These are phyloP conservation scores for Dactylonectria estremocensis DNA, from an alignment of 2,329 filamentous ascomycete species.

Conservation along the genomic window DNA sequence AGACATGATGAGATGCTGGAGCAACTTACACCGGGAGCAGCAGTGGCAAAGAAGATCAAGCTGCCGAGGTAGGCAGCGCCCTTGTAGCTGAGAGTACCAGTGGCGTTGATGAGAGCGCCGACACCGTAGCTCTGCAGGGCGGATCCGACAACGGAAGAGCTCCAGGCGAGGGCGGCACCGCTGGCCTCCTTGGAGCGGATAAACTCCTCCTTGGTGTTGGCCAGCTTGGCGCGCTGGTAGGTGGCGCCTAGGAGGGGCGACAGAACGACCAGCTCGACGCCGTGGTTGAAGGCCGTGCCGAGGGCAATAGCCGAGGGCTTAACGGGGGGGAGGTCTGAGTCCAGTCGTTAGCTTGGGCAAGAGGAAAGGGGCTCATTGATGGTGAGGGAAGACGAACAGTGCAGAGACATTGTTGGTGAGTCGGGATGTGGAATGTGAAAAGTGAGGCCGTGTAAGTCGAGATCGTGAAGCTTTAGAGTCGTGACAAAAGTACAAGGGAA, in stretches of 20 bases:
- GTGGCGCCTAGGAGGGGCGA: constrained; percentile 93
- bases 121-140: constrained; percentile 92
- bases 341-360: constrained; percentile 9
- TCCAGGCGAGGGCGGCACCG: constrained; percentile 89
- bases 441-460: constrained; percentile 17
- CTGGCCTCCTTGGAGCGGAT: constrained; percentile 92
- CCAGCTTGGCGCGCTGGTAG: constrained; percentile 91
- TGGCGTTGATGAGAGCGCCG: constrained; percentile 92
- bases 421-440: constrained; percentile 6
- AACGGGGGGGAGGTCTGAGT: constrained; percentile 78
- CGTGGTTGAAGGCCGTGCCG: constrained; percentile 96
- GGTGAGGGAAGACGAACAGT: constrained; percentile 62
- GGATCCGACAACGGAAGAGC: constrained; percentile 90
- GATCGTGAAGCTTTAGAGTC: constrained; percentile 9
- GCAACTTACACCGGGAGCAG: constrained; percentile 85
- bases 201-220: constrained; percentile 98
- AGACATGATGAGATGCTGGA: no score
- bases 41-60: constrained; percentile 92
- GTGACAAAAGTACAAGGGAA: constrained; percentile 26
- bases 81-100: constrained; percentile 96
- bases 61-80: constrained; percentile 93
- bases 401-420: constrained; percentile 70
- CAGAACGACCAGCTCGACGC: constrained; percentile 88
- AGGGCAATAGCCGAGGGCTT: constrained; percentile 99
- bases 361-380: constrained; percentile 7